These are phyloP conservation scores for Dryas drummondii DNA, from an alignment of 306 rosid genomes.

Conservation along the genomic window DNA sequence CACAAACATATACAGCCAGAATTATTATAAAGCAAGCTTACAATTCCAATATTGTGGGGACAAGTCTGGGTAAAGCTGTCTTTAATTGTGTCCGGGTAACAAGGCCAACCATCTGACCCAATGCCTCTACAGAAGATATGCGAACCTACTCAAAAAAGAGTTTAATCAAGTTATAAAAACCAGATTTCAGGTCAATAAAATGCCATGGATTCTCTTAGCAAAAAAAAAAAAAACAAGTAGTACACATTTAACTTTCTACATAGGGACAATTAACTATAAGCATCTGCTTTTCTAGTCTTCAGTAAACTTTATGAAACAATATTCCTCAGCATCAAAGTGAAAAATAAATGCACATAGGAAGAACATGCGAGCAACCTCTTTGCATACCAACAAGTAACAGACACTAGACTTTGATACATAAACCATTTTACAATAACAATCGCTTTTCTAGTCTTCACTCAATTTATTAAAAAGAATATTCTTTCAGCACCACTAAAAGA, in stretches of 20 bases:
- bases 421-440: not conserved
- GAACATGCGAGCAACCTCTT: not conserved
- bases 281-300: not conserved
- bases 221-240: not conserved
- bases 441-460: not conserved
- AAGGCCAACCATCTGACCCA: conserved; percentile 94
- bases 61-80: conserved; percentile 83
- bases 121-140: conserved; percentile 79
- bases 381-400: not conserved
- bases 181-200: conserved; percentile 13
- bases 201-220: conserved; percentile 9
- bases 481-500: not conserved
- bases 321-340: not conserved
- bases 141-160: conserved; percentile 56
- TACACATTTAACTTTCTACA: not conserved
- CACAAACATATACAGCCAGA: conserved; percentile 8
- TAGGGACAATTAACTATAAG: not conserved
- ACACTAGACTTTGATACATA: not conserved
- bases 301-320: not conserved
- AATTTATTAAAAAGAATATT: too few relatives aligned
- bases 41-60: conserved; percentile 93
- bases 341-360: not conserved
- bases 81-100: conserved; percentile 78
- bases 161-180: conserved; percentile 10
- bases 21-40: conserved; percentile 46